Conservation (phyloP, 805 yeast species). For the Cyberlindnera bimundalis region DNA sequence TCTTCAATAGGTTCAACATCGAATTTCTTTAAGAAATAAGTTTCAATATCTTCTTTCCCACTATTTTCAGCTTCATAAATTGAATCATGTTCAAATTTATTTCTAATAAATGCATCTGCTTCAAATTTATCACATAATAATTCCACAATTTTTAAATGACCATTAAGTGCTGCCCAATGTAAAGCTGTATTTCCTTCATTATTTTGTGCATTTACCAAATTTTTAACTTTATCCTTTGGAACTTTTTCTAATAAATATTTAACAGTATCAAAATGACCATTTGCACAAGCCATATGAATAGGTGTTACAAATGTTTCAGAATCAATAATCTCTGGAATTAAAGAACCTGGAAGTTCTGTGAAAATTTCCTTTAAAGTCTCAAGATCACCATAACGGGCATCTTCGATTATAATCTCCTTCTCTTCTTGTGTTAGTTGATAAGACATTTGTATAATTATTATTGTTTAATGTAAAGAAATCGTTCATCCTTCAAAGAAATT, state of each 20-base stretch:
- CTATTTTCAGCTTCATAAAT: conserved; percentile 87
- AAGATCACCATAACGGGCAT: conserved; percentile 85
- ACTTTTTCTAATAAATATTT: conserved; percentile 53
- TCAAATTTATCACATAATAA: conserved; percentile 66
- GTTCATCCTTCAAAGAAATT: too few species aligned
- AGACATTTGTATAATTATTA: conserved; percentile 11
- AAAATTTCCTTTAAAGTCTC: conserved; percentile 71
- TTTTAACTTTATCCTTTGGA: conserved; percentile 41
- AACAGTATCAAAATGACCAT: conserved; percentile 77
- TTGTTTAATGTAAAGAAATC: too few species aligned
- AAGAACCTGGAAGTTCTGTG: conserved; percentile 46
- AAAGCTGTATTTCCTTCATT: conserved; percentile 89
- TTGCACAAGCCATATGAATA: conserved; percentile 93
- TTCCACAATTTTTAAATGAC: conserved; percentile 70
- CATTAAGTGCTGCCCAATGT: conserved; percentile 95
- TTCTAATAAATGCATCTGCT: conserved; percentile 80
- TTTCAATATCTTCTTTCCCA: conserved; percentile 71
- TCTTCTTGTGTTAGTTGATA: conserved; percentile 60
- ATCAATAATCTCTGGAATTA: conserved; percentile 50
- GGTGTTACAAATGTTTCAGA: conserved; percentile 67
- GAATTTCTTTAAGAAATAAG: conserved; percentile 68
- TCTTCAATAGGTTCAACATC: conserved; percentile 61
- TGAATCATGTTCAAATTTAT: conserved; percentile 73
- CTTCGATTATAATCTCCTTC: conserved; percentile 74
- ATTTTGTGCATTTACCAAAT: conserved; percentile 51